A percentile compares a stretch with the other conserved stretches of the same genome.
phyloP scores from a whole-genome alignment of 2,329 filamentous ascomycete genomes.

The Pseudogymnoascus sp. region DNA sequence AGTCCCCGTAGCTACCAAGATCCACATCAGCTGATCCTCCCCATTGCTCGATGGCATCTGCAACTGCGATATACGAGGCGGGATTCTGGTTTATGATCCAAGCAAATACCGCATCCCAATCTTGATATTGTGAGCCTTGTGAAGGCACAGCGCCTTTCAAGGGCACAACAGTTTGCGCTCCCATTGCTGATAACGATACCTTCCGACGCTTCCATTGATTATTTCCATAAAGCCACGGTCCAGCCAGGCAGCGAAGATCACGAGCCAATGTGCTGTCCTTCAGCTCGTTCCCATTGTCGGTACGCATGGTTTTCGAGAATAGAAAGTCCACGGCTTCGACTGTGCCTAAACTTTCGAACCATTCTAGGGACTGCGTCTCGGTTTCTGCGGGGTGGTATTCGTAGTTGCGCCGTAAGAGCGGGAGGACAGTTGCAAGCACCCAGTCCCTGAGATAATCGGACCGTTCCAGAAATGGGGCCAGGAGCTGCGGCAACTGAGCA shows the following conservation, averaged over 20 bases:
- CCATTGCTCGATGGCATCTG: conserved; percentile 63
- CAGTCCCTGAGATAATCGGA: conserved; percentile 57
- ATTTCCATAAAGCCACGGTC: conserved; percentile 67
- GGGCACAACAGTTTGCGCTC: conserved; percentile 16
- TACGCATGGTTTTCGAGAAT: conserved; percentile 49
- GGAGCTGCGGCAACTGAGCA: conserved; percentile 57
- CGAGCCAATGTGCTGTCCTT: conserved; percentile 43
- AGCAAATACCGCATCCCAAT: conserved; percentile 62
- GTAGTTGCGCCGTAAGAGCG: conserved; percentile 60
- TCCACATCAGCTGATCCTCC: conserved; percentile 66
- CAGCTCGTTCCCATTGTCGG: conserved; percentile 17
- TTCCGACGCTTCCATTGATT: conserved; percentile 48
- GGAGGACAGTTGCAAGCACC: conserved; percentile 63
- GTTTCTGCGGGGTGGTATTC: conserved; percentile 55
- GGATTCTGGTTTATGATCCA: conserved; percentile 60
- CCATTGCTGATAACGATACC: conserved; percentile 23
- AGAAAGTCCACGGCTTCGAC: conserved; percentile 53
- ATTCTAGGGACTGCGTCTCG: conserved; percentile 47
- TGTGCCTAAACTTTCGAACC: conserved; percentile 58
- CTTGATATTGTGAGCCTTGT: conserved; percentile 40
- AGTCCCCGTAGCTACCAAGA: conserved; percentile 51
- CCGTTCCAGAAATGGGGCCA: conserved; percentile 61
- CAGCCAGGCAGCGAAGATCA: conserved; percentile 61
- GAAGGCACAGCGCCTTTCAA: conserved; percentile 22
- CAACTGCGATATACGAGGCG: conserved; percentile 55